Evolutionary conservation across 352 stramenopile genomes (phyloP), one percentile per base, ranked within the genome.

Genomic region (Phytophthora cactorum): DNA sequence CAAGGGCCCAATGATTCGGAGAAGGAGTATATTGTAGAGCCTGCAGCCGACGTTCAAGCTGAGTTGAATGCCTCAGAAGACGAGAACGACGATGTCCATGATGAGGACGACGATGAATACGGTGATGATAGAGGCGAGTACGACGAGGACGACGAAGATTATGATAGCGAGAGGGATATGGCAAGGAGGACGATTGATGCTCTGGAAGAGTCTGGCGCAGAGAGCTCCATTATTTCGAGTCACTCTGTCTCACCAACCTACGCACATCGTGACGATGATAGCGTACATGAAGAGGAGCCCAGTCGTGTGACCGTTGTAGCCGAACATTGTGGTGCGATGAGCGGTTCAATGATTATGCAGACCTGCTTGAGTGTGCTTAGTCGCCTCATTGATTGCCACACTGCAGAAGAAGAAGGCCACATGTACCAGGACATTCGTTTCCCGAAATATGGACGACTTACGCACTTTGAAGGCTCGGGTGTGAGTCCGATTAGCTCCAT

Each of bases 341-440:
- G 87, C 60, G 75, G 81, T 9, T 92, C 84, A 5, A 95, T 94
- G 86, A 96, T 96, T 65, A 86, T 94, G 78, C 88, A 96, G 57
- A 94, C 88, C 5, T 96, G 88, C 44, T 74, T 96, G 55, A 91
- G 87, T 58, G 84, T 96, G 5, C 69, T 96, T 17, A 93, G 84
- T 60, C 80, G 87, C 22, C 75, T 96, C 9, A 87, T 96, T 32
- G 86, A 96, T 66, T 94, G 86, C 51, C 86, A 95, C 47, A 95
- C 88, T 15, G 78, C 86, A 4, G 83, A 92, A 60, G 84, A 93
- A 50, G 88, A 96, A 80, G 86, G 84, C 4, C 81, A 86, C 44
- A 87, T 93, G 65, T 75, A 87, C 34, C 86, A 95, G 59, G 86
- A 95, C 56, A 64, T 90, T 32, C 83, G 81, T 41, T 93, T 91